These are phyloP conservation scores for Chrysanthemum makinoi DNA, from an alignment of 129 eudicot species.

Conservation along the genomic window DNA sequence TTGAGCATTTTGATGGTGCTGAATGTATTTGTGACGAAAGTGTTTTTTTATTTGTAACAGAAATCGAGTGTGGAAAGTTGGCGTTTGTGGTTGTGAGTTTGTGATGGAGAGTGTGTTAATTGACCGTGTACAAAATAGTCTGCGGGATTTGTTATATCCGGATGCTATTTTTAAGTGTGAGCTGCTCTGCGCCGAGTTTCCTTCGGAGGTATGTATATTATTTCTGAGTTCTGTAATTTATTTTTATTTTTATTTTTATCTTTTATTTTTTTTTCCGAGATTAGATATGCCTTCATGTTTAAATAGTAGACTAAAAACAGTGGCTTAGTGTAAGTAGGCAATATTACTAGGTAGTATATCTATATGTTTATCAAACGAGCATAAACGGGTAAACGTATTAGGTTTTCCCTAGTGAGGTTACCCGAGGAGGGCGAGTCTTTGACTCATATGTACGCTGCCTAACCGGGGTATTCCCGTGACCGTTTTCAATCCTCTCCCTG, in stretches of 20 bases:
- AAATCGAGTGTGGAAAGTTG: slow-evolving; percentile 4
- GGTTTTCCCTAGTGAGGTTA: too few species aligned
- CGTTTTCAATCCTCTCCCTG: too few species aligned
- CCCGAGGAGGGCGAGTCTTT: too few species aligned
- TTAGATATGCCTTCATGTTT: background rate
- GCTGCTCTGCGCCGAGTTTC: slow-evolving; percentile 94
- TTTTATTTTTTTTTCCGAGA: slow-evolving; percentile 4
- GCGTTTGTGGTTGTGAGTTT: slow-evolving; percentile 10
- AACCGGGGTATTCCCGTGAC: too few species aligned
- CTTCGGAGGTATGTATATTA: slow-evolving; percentile 61
- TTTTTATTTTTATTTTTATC: too few species aligned
- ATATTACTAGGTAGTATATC: slow-evolving; percentile 13
- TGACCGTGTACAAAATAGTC: slow-evolving; percentile 69
- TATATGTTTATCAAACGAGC: background rate
- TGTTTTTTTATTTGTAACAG: background rate
- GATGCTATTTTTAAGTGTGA: slow-evolving; percentile 92
- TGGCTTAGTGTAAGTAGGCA: background rate
- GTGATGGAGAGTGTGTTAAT: slow-evolving; percentile 72
- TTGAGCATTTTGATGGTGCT: background rate
- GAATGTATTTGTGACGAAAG: background rate
- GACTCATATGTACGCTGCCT: too few species aligned
- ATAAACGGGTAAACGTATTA: background rate
- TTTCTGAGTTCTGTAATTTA: background rate
- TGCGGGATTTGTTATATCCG: slow-evolving; percentile 57
- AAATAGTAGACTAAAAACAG: background rate